phyloP scores from a whole-genome alignment of 2,329 filamentous ascomycete species.

The Teratosphaeria viscida region DNA sequence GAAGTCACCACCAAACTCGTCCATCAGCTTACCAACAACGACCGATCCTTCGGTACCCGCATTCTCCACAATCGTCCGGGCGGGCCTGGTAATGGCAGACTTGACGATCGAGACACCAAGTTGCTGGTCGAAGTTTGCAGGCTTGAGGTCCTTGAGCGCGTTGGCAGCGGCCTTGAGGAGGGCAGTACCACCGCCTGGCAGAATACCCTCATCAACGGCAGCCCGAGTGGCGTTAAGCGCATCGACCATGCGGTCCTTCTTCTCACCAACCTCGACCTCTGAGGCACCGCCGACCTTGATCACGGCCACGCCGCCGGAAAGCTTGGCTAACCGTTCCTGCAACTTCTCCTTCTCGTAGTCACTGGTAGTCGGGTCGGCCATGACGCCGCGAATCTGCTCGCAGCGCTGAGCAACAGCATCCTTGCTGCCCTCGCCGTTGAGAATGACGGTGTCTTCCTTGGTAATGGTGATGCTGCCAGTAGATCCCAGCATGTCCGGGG shows the following conservation, averaged over 20 bases:
- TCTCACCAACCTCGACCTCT: constrained; percentile 97
- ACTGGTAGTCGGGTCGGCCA: constrained; percentile 83
- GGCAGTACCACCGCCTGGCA: constrained; percentile 95
- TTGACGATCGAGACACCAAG: constrained; percentile 96
- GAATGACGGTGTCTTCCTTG: constrained; percentile 98
- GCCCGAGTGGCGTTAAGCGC: constrained; percentile 95
- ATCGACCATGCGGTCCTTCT: constrained; percentile 99
- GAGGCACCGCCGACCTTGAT: constrained; percentile 98
- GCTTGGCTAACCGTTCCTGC: constrained; percentile 97
- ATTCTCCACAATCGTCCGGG: constrained; percentile 94
- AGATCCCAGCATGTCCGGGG: constrained; percentile 87
- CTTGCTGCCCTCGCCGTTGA: constrained; percentile 95
- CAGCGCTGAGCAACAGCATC: constrained; percentile 88
- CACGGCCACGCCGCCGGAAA: constrained; percentile 96
- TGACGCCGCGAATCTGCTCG: constrained; percentile 98
- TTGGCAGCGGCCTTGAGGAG: constrained; percentile 94
- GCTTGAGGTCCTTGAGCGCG: constrained; percentile 71
- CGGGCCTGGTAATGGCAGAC: constrained; percentile 93
- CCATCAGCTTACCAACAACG: constrained; percentile 93
- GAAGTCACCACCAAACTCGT: constrained; percentile 86
- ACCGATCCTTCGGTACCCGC: constrained; percentile 92
- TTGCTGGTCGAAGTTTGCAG: constrained; percentile 96
- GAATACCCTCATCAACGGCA: constrained; percentile 97
- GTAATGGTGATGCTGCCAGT: constrained; percentile 99
- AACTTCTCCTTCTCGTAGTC: constrained; percentile 99